phyloP scores from a whole-genome alignment of 2,329 filamentous ascomycete species.

The Blumeria graminis region DNA sequence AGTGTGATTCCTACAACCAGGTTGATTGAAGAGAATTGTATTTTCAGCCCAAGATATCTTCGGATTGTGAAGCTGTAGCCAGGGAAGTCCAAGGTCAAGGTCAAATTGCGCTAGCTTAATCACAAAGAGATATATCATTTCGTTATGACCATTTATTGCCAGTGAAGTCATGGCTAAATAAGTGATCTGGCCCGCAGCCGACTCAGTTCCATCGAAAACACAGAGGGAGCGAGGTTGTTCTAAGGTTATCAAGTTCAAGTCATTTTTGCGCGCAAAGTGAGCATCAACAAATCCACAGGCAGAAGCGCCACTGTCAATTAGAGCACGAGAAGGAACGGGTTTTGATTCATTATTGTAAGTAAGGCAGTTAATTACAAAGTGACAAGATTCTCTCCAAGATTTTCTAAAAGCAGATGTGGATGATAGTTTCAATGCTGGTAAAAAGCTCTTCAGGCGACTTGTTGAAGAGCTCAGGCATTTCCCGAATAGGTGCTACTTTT shows the following conservation, averaged over 20 bases:
- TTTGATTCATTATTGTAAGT: background rate
- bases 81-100: background rate
- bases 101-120: background rate
- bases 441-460: background rate
- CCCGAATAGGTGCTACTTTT: background rate
- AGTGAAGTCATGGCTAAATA: background rate
- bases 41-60: background rate
- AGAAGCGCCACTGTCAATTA: background rate
- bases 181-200: background rate
- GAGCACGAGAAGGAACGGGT: background rate
- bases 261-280: background rate
- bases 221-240: background rate
- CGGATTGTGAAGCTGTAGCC: background rate
- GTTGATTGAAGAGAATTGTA: background rate
- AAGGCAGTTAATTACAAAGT: background rate
- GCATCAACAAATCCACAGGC: background rate
- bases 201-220: background rate
- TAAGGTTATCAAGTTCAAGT: background rate
- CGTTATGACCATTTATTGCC: background rate
- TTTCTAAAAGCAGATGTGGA: background rate
- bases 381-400: background rate
- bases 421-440: background rate
- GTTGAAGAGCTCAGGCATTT: background rate
- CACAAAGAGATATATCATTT: background rate
- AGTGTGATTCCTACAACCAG: background rate